Evolutionary conservation across 2,329 filamentous ascomycete genomes (phyloP).

Genomic region (Thermoascus crustaceus): DNA sequence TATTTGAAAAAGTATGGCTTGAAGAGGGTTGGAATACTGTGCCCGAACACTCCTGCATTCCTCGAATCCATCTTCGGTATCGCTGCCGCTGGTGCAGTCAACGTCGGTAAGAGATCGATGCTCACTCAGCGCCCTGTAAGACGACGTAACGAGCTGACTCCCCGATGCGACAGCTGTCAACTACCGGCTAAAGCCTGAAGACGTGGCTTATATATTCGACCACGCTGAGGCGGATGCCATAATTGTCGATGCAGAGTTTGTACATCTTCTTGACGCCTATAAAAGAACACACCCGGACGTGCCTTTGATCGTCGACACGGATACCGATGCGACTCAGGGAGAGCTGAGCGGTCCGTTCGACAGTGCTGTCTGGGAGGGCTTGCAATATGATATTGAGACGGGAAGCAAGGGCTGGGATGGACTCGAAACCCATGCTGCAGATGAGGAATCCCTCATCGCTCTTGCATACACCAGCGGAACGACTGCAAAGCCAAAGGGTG

Average conservation of each 20-base stretch:
- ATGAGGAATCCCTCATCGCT: conserved; percentile 76
- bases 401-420: conserved; percentile 68
- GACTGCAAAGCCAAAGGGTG: conserved; percentile 84
- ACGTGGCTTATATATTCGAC: conserved; percentile 83
- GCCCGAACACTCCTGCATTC: conserved; percentile 90
- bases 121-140: background rate
- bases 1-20: conserved; percentile 67
- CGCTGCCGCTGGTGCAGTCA: conserved; percentile 68
- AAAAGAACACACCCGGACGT: conserved; percentile 53
- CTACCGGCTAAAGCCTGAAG: conserved; percentile 69
- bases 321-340: conserved; percentile 70
- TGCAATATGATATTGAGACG: conserved; percentile 59
- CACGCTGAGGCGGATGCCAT: conserved; percentile 81
- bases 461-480: conserved; percentile 93
- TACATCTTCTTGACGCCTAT: conserved; percentile 60
- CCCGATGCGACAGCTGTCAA: conserved; percentile 46
- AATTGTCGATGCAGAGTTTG: conserved; percentile 77
- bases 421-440: conserved; percentile 58
- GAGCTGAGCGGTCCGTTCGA: conserved; percentile 73
- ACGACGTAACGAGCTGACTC: no score
- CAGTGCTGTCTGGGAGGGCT: conserved; percentile 70
- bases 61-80: conserved; percentile 85
- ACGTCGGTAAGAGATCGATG: conserved; percentile 49
- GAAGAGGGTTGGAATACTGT: conserved; percentile 74
- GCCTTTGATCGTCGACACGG: conserved; percentile 70